Evolutionary conservation across 2,329 filamentous ascomycete species (phyloP).

Genomic region (Fusarium longipes): DNA sequence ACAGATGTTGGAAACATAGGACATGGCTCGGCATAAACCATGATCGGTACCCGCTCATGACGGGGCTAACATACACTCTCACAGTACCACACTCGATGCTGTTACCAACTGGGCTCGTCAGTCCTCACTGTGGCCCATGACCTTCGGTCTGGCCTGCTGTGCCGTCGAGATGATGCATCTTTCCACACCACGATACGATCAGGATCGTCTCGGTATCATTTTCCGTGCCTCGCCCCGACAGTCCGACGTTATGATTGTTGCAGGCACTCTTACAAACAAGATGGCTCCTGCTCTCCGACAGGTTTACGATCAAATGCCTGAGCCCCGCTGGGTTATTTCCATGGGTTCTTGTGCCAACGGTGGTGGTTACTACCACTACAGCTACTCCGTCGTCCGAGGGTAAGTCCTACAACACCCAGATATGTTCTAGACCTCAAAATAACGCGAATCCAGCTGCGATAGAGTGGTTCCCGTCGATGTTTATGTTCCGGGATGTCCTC

Average conservation of each 20-base stretch:
- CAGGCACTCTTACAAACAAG: constrained; percentile 93
- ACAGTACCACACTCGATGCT: constrained; percentile 79
- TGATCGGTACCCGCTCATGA: not conserved
- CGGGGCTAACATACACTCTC: not conserved
- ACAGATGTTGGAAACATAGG: not conserved
- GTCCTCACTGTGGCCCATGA: constrained; percentile 88
- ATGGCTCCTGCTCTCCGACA: constrained; percentile 92
- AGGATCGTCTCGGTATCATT: constrained; percentile 89
- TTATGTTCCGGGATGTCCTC: constrained; percentile 81
- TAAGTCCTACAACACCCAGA: not conserved
- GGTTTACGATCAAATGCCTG: constrained; percentile 96
- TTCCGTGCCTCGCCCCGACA: constrained; percentile 90
- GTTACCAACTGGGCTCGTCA: constrained; percentile 87
- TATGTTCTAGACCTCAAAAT: not conserved
- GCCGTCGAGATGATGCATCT: constrained; percentile 94
- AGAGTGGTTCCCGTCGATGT: constrained; percentile 82
- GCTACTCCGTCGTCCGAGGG: constrained; percentile 76
- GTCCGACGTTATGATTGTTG: constrained; percentile 93
- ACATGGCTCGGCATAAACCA: not conserved
- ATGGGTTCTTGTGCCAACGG: constrained; percentile 90
- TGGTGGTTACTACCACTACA: constrained; percentile 89
- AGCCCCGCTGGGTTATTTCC: constrained; percentile 85
- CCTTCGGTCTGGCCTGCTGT: constrained; percentile 89
- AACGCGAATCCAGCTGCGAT: constrained; percentile 65
- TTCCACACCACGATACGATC: constrained; percentile 88